Conservation (phyloP, 1,284 basidiomycete species). For the Ganoderma boninense region DNA sequence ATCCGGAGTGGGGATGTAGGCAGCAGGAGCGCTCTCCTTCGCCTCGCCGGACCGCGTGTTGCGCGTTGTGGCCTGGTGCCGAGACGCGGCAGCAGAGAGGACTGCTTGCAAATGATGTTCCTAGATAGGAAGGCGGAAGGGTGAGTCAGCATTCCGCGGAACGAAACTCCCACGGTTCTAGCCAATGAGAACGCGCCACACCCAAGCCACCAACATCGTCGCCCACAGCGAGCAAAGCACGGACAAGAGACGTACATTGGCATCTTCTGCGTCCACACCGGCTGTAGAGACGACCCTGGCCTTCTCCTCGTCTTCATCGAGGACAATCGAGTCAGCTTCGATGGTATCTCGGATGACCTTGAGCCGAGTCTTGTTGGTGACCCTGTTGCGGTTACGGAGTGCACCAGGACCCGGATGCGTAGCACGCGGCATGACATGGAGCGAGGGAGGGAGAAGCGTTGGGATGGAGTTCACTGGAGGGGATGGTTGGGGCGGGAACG, state of each 20-base stretch:
- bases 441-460: conserved; percentile 36
- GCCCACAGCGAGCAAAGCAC: conserved; percentile 45
- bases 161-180: conserved; percentile 53
- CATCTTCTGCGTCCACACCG: conserved; percentile 88
- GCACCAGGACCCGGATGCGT: conserved; percentile 75
- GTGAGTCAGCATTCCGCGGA: conserved; percentile 74
- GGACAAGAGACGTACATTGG: conserved; percentile 72
- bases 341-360: conserved; percentile 82
- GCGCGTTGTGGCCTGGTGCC: conserved; percentile 54
- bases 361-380: conserved; percentile 91
- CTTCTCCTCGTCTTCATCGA: conserved; percentile 86
- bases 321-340: conserved; percentile 83
- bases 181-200: conserved; percentile 60
- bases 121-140: conserved; percentile 52
- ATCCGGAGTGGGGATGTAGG: conserved; percentile 93
- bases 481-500: conserved; percentile 36
- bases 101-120: conserved; percentile 94
- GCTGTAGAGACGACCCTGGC: conserved; percentile 67
- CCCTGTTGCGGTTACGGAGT: conserved; percentile 84
- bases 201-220: conserved; percentile 53
- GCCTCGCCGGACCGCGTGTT: conserved; percentile 51
- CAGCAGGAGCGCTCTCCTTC: conserved; percentile 61
- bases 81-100: conserved; percentile 75
- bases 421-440: conserved; percentile 86
- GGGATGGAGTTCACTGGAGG: conserved; percentile 31